These are phyloP conservation scores for Cyclotella cryptica DNA, from an alignment of 108 stramenopile species.

Conservation along the genomic window DNA sequence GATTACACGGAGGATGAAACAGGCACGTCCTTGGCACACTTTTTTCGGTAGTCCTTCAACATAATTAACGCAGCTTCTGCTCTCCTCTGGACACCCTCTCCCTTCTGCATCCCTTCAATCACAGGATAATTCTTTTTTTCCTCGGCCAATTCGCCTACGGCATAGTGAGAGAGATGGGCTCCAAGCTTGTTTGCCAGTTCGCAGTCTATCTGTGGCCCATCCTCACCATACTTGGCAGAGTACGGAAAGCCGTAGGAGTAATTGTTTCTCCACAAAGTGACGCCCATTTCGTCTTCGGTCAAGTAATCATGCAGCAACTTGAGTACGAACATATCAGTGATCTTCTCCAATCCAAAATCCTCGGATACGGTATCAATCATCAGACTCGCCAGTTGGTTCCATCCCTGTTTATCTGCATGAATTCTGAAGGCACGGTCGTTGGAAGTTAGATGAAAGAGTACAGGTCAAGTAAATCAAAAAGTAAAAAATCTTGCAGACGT, in stretches of 20 bases:
- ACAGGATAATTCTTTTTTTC: constrained; percentile 17
- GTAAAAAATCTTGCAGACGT: no score
- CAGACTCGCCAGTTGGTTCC: constrained; percentile 10
- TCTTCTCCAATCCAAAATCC: constrained; percentile 14
- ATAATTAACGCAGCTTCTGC: constrained; percentile 13
- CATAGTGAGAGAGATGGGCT: constrained; percentile 14
- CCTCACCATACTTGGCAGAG: neutral
- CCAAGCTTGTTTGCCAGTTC: constrained; percentile 12
- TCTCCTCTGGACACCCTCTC: constrained; percentile 4
- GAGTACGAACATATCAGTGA: constrained; percentile 23
- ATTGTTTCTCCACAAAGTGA: constrained; percentile 16
- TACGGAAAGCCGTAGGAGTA: constrained; percentile 15
- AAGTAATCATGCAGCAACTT: constrained; percentile 18
- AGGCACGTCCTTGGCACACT: neutral
- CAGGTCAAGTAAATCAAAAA: no score
- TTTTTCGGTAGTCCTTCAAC: constrained; percentile 7
- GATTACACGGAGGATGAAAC: no score
- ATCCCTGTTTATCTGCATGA: constrained; percentile 15
- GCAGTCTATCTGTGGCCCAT: constrained; percentile 13
- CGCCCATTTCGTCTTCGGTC: constrained; percentile 21
- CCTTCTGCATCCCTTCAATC: constrained; percentile 22
- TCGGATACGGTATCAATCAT: constrained; percentile 27
- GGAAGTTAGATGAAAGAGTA: no score
- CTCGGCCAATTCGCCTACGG: constrained; percentile 5
- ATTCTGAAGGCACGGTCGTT: neutral